Conservation (phyloP, 2,329 filamentous ascomycete species). For the Phaeoacremonium minimum region DNA sequence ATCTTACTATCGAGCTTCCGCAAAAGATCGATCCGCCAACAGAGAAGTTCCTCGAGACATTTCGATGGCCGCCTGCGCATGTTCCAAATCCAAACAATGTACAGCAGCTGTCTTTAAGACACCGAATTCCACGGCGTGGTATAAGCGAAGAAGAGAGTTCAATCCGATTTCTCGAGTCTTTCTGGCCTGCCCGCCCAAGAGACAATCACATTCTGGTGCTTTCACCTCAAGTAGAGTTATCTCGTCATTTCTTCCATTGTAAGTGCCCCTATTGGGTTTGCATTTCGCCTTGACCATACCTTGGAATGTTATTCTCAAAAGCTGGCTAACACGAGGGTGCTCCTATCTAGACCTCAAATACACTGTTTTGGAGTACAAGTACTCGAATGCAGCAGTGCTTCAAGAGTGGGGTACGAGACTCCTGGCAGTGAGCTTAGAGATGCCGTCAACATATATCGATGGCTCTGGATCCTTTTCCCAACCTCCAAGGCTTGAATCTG, state of each 20-base stretch:
- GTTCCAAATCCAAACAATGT: conserved; percentile 31
- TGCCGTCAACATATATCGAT: conserved; percentile 62
- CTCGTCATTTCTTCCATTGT: conserved; percentile 73
- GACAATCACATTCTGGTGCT: conserved; percentile 78
- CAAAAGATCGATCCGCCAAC: conserved; percentile 62
- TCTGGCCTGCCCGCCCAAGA: conserved; percentile 66
- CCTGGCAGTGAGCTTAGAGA: conserved; percentile 75
- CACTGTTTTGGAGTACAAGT: conserved; percentile 68
- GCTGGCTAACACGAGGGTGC: too few species aligned
- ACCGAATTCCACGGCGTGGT: conserved; percentile 60
- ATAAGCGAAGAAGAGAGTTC: conserved; percentile 67
- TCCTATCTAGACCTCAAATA: too few species aligned
- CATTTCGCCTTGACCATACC: too few species aligned
- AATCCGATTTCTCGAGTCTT: conserved; percentile 76
- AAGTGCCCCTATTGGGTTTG: too few species aligned
- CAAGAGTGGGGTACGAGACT: conserved; percentile 50
- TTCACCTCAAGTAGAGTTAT: conserved; percentile 75
- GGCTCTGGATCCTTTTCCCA: conserved; percentile 50
- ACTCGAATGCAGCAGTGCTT: conserved; percentile 49
- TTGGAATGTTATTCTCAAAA: too few species aligned
- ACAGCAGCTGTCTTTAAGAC: conserved; percentile 65
- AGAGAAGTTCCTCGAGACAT: conserved; percentile 55
- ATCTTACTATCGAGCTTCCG: conserved; percentile 82
- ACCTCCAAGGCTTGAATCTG: conserved; percentile 21
- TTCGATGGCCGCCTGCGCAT: conserved; percentile 61